Conservation (phyloP, 305 asterid genomes). For the Lippia alba region DNA sequence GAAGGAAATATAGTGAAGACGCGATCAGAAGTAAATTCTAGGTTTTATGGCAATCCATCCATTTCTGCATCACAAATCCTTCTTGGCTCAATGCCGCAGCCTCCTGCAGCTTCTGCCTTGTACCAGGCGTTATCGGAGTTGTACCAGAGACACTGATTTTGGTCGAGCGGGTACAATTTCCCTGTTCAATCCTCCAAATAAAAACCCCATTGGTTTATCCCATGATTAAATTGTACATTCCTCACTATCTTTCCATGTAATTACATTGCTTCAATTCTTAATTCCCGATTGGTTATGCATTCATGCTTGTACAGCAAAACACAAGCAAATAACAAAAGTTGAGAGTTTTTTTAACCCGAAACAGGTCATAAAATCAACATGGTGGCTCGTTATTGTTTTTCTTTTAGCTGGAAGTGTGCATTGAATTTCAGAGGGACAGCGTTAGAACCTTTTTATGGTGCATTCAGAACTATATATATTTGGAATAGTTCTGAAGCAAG, state of each 20-base stretch:
- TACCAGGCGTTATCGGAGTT: slow-evolving; percentile 41
- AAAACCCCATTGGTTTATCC: background rate
- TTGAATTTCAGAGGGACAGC: background rate
- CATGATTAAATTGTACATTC: slow-evolving; percentile 23
- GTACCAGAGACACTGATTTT: slow-evolving; percentile 30
- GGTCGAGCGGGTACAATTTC: slow-evolving; percentile 3
- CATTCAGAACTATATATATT: too few species aligned
- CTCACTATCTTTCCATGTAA: slow-evolving; percentile 26
- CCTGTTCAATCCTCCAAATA: background rate
- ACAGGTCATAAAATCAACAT: background rate
- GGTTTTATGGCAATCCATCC: slow-evolving; percentile 48
- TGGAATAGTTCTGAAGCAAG: too few species aligned
- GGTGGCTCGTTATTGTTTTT: background rate
- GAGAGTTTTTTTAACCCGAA: background rate
- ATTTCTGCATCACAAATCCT: slow-evolving; percentile 43
- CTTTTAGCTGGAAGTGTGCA: background rate
- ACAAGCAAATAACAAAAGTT: background rate
- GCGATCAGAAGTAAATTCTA: slow-evolving; percentile 39
- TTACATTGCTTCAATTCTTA: slow-evolving; percentile 25
- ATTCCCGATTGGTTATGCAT: slow-evolving; percentile 23
- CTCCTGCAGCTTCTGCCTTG: slow-evolving; percentile 52
- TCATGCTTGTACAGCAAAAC: slow-evolving; percentile 27
- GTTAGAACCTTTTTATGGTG: too few species aligned
- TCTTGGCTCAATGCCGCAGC: slow-evolving; percentile 45
- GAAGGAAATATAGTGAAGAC: slow-evolving; percentile 50